Percentiles rank a stretch among this genome's conserved stretches.
Evolutionary conservation across 2,329 filamentous ascomycete genomes (phyloP).

Genomic region (Venturia asperata): DNA sequence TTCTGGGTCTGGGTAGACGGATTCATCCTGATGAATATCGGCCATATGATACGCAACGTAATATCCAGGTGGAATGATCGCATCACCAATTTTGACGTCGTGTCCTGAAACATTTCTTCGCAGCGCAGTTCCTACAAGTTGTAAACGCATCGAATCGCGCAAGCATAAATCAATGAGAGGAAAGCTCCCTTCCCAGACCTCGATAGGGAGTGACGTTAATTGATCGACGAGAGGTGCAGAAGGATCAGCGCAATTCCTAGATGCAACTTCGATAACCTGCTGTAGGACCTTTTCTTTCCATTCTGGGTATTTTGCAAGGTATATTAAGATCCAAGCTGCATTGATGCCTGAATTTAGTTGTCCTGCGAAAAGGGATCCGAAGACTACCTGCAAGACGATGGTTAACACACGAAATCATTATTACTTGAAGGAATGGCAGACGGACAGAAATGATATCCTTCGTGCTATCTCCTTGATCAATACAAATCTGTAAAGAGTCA

Average conservation of each 20-base stretch:
- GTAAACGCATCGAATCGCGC: slow-evolving; percentile 48
- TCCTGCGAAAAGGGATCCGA: slow-evolving; percentile 51
- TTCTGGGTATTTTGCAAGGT: slow-evolving; percentile 31
- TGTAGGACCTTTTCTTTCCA: slow-evolving; percentile 41
- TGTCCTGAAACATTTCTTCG: slow-evolving; percentile 45
- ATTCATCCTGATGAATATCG: neutral
- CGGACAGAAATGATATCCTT: slow-evolving; percentile 38
- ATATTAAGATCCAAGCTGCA: slow-evolving; percentile 42
- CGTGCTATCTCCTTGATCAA: slow-evolving; percentile 46
- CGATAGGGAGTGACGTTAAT: slow-evolving; percentile 41
- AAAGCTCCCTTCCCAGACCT: slow-evolving; percentile 51
- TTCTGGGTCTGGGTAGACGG: slow-evolving; percentile 42
- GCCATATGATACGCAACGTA: slow-evolving; percentile 32
- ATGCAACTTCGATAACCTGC: slow-evolving; percentile 43
- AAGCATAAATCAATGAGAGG: slow-evolving; percentile 47
- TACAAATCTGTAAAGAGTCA: slow-evolving; percentile 48
- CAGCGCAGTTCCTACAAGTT: slow-evolving; percentile 43
- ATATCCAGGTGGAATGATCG: slow-evolving; percentile 44
- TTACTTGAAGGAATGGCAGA: neutral
- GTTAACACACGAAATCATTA: neutral
- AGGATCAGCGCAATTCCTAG: slow-evolving; percentile 34
- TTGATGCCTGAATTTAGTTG: slow-evolving; percentile 52
- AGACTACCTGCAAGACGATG: slow-evolving; percentile 37
- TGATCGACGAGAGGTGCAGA: slow-evolving; percentile 32
- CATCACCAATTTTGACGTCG: slow-evolving; percentile 41